Conservation (phyloP, 2,329 filamentous ascomycete species). For the Xylariaceae sp. region DNA sequence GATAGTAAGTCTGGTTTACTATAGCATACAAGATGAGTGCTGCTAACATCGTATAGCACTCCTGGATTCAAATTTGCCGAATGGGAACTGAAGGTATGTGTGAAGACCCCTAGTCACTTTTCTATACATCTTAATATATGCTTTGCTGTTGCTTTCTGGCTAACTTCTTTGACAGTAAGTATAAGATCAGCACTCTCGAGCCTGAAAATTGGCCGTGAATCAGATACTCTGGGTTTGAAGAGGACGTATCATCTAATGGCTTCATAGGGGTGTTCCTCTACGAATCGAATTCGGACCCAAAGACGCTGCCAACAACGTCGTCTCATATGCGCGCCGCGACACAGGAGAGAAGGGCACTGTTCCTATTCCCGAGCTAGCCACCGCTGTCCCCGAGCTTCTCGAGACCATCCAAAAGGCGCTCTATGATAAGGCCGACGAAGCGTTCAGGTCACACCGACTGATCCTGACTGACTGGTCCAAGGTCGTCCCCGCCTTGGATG, state of each 20-base stretch:
- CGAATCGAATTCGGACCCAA: conserved; percentile 95
- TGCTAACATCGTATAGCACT: conserved; percentile 41
- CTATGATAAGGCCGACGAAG: conserved; percentile 65
- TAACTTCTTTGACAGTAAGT: conserved; percentile 8
- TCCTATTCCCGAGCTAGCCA: conserved; percentile 65
- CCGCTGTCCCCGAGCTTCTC: conserved; percentile 71
- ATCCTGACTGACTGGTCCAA: conserved; percentile 82
- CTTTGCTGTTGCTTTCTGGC: background rate
- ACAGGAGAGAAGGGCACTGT: conserved; percentile 78
- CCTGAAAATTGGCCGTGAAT: background rate
- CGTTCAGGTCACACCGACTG: conserved; percentile 76
- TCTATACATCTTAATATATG: background rate
- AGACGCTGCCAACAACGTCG: conserved; percentile 78
- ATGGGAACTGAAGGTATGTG: conserved; percentile 73
- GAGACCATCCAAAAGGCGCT: conserved; percentile 87
- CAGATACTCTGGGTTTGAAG: background rate
- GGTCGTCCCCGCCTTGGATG: conserved; percentile 82
- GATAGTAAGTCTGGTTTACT: conserved; percentile 47
- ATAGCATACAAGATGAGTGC: background rate
- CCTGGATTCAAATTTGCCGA: conserved; percentile 99
- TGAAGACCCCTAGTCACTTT: background rate
- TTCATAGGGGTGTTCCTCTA: conserved; percentile 66
- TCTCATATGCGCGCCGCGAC: conserved; percentile 83
- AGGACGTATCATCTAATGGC: background rate
- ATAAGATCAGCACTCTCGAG: background rate